Percentiles rank a stretch among this genome's conserved stretches.
Conservation (phyloP, 169 alveolate genomes). For the Eimeria praecox region DNA sequence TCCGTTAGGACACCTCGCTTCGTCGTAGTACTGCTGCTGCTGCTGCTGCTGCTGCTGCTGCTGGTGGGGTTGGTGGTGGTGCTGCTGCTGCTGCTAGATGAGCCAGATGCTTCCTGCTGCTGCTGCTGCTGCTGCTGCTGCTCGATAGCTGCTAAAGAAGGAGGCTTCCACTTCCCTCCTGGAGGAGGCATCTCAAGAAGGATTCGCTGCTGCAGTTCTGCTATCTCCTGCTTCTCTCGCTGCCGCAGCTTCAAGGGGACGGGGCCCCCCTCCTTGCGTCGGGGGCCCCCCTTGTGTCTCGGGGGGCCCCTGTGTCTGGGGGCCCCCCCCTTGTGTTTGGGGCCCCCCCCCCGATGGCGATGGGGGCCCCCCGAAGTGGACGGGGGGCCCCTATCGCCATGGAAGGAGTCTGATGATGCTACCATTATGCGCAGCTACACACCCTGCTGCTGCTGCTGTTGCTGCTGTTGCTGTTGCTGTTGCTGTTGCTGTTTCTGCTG, state of each 20-base stretch:
- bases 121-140: conserved; percentile 52
- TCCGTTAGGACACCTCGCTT: conserved; percentile 81
- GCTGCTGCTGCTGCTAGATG: too few species aligned
- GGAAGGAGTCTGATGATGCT: conserved; percentile 29
- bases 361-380: too few species aligned
- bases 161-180: conserved; percentile 62
- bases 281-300: neutral
- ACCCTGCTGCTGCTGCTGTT: neutral
- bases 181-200: conserved; percentile 78
- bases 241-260: conserved; percentile 62
- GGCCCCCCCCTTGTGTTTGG: conserved; percentile 27
- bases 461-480: too few species aligned
- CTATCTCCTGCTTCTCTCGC: conserved; percentile 71
- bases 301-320: conserved; percentile 9
- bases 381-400: neutral
- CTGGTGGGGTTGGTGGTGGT: neutral
- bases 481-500: neutral
- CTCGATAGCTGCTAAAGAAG: conserved; percentile 19
- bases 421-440: conserved; percentile 10
- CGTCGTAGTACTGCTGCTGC: neutral
- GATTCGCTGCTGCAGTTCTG: conserved; percentile 73
- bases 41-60: conserved; percentile 10
- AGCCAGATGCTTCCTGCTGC: neutral
- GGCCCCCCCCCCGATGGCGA: neutral
- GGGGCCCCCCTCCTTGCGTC: neutral